Evolutionary conservation across 2,329 filamentous ascomycete species (phyloP), one percentile per base, ranked within the genome.

Genomic region (Gliomastix tumulicola): DNA sequence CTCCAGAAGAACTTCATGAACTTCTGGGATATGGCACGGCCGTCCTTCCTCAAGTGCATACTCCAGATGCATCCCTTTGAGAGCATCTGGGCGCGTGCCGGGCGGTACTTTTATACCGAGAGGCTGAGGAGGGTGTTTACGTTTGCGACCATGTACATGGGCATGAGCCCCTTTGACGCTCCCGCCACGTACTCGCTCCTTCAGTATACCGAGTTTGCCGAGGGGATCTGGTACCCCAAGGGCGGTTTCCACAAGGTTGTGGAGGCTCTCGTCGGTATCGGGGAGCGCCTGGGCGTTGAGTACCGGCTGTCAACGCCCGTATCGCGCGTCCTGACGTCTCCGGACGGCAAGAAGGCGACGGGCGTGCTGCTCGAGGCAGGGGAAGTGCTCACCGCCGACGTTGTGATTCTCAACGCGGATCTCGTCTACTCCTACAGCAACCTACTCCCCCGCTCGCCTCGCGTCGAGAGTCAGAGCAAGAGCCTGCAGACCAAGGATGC

Each of bases 101-200:
- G 72, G 19, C 70, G 69, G 42, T 87, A 87, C 49, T 88, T 88
- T 55, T 71, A 66, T 65, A 81, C 79, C 0, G 82, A 87, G 50
- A 65, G 82, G 39, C 51, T 88, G 48, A 65, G 83, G 41, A 62
- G 82, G 19, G 82, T 83, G 0, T 88, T 88, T 45, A 87, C 83
- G 0, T 88, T 88, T 56, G 82, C 76, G 17, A 86, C 79, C 47
- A 88, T 88, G 83, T 88, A 88, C 50, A 83, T 88, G 78, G 84
- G 84, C 0, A 88, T 88, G 83, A 79, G 71, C 37, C 84, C 84
- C 0, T 88, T 83, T 51, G 80, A 85, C 50, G 82, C 84, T 0
- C 84, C 83, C 0, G 82, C 78, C 4, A 87, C 83, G 3, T 88
- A 88, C 58, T 80, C 73, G 34, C 56, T 88, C 41, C 62, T 88